phyloP scores from a whole-genome alignment of 768 basidiomycete species.

The Lyophyllum atratum region DNA sequence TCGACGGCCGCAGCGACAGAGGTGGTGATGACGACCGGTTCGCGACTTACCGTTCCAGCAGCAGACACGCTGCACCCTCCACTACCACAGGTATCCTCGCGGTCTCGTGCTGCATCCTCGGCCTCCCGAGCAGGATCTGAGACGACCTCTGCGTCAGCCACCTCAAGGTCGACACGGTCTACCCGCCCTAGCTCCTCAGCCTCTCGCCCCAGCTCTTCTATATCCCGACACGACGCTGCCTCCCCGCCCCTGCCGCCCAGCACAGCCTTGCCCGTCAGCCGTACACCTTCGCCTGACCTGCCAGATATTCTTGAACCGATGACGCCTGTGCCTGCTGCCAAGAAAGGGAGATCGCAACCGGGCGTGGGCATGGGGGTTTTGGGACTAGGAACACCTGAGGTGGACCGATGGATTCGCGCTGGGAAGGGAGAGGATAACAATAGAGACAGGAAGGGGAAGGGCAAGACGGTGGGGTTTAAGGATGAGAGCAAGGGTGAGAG shows the following conservation, averaged over 20 bases:
- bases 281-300: conserved; percentile 46
- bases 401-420: conserved; percentile 50
- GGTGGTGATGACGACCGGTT: neutral
- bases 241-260: conserved; percentile 19
- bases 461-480: conserved; percentile 15
- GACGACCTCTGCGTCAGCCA: conserved; percentile 15
- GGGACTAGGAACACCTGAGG: conserved; percentile 55
- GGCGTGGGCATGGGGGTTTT: conserved; percentile 30
- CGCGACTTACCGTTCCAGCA: conserved; percentile 1
- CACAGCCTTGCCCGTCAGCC: conserved; percentile 24
- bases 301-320: conserved; percentile 34
- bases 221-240: conserved; percentile 23
- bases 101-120: conserved; percentile 9
- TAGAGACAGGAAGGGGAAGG: neutral
- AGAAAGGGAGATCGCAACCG: conserved; percentile 17
- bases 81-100: neutral
- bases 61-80: conserved; percentile 1
- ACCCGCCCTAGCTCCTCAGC: conserved; percentile 13
- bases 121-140: conserved; percentile 11
- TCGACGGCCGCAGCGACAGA: neutral
- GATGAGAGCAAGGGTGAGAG: conserved; percentile 13
- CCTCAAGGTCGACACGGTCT: conserved; percentile 11
- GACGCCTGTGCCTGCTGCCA: conserved; percentile 31
- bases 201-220: conserved; percentile 29
- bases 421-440: conserved; percentile 29